phyloP scores from a whole-genome alignment of 495 filamentous ascomycete genomes.

The Viridothelium virens region DNA sequence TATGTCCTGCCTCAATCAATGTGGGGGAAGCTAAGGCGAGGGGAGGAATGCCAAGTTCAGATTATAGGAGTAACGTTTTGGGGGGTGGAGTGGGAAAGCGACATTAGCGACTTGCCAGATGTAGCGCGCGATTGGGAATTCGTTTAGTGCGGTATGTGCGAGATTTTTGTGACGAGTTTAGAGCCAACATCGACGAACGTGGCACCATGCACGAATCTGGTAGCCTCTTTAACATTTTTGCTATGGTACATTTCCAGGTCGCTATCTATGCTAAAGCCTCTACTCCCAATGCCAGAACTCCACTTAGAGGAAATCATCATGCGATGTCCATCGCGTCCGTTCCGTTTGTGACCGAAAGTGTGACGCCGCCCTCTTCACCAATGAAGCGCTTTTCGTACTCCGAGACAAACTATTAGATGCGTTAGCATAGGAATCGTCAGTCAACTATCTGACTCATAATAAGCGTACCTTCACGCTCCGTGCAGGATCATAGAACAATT shows the following conservation, averaged over 20 bases:
- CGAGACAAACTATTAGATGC: conserved; percentile 53
- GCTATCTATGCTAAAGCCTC: conserved; percentile 3
- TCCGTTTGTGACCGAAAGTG: conserved; percentile 58
- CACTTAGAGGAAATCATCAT: conserved; percentile 28
- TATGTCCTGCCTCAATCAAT: conserved; percentile 20
- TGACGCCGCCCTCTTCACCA: conserved; percentile 72
- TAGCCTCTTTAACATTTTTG: background rate
- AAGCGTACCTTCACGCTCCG: conserved; percentile 63
- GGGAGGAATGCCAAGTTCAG: background rate
- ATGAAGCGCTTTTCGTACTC: conserved; percentile 92
- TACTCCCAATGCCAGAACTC: background rate
- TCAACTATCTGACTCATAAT: background rate
- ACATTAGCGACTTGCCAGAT: background rate
- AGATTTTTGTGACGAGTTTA: background rate
- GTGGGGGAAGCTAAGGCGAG: background rate
- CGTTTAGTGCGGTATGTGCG: background rate
- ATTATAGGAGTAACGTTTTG: background rate
- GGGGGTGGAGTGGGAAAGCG: conserved; percentile 6
- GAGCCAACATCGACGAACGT: background rate
- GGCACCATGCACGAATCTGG: background rate
- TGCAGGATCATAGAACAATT: conserved; percentile 81
- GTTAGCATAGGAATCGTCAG: conserved; percentile 32
- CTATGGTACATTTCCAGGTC: background rate
- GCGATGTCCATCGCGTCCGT: conserved; percentile 77
- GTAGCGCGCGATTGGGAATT: conserved; percentile 2